Evolutionary conservation across 208 protist species (phyloP).

Genomic region (Leishmania amazonensis): DNA sequence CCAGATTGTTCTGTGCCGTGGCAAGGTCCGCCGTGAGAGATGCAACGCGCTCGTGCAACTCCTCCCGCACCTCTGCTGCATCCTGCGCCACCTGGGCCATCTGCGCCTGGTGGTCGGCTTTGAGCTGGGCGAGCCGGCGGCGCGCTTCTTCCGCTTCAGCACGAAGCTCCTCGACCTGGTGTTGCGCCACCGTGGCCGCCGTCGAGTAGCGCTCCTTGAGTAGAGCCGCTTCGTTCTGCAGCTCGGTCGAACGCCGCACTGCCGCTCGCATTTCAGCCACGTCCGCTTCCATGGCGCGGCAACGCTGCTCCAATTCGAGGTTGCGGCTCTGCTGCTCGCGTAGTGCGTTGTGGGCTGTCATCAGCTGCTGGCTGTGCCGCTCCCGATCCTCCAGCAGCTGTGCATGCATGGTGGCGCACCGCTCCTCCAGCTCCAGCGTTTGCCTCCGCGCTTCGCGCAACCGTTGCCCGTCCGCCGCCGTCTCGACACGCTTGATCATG

Average conservation of each 20-base stretch:
- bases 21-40: conserved; percentile 36
- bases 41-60: conserved; percentile 38
- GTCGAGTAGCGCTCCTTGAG: conserved; percentile 71
- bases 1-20: conserved; percentile 18
- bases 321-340: conserved; percentile 74
- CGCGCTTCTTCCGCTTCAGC: conserved; percentile 35
- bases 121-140: conserved; percentile 29
- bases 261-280: conserved; percentile 62
- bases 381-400: conserved; percentile 69
- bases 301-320: conserved; percentile 76
- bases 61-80: conserved; percentile 34
- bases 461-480: conserved; percentile 42
- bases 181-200: conserved; percentile 49
- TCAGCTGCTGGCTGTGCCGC: conserved; percentile 57
- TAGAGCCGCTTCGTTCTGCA: conserved; percentile 74
- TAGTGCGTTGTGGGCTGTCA: conserved; percentile 72
- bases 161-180: conserved; percentile 38
- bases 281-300: conserved; percentile 59
- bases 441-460: conserved; percentile 57
- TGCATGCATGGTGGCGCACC: conserved; percentile 39
- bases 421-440: conserved; percentile 67
- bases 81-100: conserved; percentile 29
- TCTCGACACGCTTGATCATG: conserved; percentile 61
- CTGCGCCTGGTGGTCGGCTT: conserved; percentile 39
- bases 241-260: conserved; percentile 60